These are phyloP conservation scores for Pulveroboletus sp. DNA, from an alignment of 768 basidiomycete genomes.

Conservation along the genomic window DNA sequence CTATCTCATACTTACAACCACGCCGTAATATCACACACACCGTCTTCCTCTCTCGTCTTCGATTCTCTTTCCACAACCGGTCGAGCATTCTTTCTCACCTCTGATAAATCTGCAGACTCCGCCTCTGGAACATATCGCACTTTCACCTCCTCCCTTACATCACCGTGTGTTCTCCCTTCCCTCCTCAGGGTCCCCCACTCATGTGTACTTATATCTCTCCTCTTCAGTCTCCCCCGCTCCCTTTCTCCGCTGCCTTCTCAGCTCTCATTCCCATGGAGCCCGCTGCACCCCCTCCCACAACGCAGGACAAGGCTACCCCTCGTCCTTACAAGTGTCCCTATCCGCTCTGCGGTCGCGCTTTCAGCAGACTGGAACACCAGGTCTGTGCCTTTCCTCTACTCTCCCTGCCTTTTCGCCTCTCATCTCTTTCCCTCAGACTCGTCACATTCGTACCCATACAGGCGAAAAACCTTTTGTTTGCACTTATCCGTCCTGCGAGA, in stretches of 20 bases:
- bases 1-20: constrained; percentile 20
- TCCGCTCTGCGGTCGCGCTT: constrained; percentile 86
- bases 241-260: constrained; percentile 11
- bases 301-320: constrained; percentile 40
- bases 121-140: constrained; percentile 18
- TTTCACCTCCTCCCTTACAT: constrained; percentile 12
- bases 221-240: constrained; percentile 13
- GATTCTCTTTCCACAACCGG: constrained; percentile 22
- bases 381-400: constrained; percentile 37
- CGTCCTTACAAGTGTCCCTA: constrained; percentile 97
- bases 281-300: constrained; percentile 1
- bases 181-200: constrained; percentile 11
- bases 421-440: constrained; percentile 54
- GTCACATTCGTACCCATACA: constrained; percentile 97
- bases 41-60: constrained; percentile 16
- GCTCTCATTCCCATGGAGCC: constrained; percentile 23
- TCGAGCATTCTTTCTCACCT: constrained; percentile 6
- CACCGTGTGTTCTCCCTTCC: constrained; percentile 18
- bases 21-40: constrained; percentile 25
- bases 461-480: constrained; percentile 97
- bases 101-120: constrained; percentile 19
- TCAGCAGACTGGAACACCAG: constrained; percentile 95
- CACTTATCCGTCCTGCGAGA: constrained; percentile 91
- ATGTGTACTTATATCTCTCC: constrained; percentile 31
- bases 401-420: constrained; percentile 14